These are phyloP conservation scores for Phytophthora gonapodyides DNA, from an alignment of 352 stramenopile genomes.

Conservation along the genomic window DNA sequence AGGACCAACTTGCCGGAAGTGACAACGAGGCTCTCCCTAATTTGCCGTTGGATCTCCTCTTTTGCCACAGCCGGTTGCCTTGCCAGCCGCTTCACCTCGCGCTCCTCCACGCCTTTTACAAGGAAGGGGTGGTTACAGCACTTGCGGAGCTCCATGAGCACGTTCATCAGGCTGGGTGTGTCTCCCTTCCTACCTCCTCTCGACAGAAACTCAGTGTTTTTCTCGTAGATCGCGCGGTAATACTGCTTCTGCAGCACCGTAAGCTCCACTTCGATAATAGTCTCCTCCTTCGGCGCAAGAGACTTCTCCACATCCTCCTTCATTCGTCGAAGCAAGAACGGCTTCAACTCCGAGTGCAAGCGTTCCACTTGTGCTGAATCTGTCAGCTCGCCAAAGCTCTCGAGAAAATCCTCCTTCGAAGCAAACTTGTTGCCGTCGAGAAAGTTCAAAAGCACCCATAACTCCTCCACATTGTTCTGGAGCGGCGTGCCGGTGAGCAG, in stretches of 20 bases:
- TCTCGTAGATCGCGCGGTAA: constrained; percentile 92
- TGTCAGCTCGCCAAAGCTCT: constrained; percentile 94
- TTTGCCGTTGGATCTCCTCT: constrained; percentile 61
- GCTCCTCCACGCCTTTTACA: constrained; percentile 89
- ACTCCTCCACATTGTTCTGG: constrained; percentile 90
- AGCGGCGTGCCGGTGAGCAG: constrained; percentile 92
- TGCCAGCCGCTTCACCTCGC: constrained; percentile 63
- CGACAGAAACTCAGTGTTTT: constrained; percentile 92
- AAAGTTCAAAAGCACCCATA: constrained; percentile 99
- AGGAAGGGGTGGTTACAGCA: constrained; percentile 96
- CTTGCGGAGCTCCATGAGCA: constrained; percentile 95
- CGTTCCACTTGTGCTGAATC: constrained; percentile 88
- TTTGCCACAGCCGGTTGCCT: constrained; percentile 56
- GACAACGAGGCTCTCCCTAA: constrained; percentile 92
- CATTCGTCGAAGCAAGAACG: constrained; percentile 86
- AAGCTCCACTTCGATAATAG: constrained; percentile 91
- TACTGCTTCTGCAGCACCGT: constrained; percentile 92
- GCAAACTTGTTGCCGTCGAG: constrained; percentile 95
- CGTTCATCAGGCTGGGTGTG: constrained; percentile 88
- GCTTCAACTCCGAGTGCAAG: constrained; percentile 85
- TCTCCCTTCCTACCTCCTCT: constrained; percentile 72
- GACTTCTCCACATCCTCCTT: constrained; percentile 92
- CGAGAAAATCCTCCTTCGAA: constrained; percentile 93
- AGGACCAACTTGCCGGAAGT: constrained; percentile 98
- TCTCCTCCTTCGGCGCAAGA: constrained; percentile 89